These are phyloP conservation scores for Rhinocladiella similis DNA, from an alignment of 2,329 filamentous ascomycete genomes.

Conservation along the genomic window DNA sequence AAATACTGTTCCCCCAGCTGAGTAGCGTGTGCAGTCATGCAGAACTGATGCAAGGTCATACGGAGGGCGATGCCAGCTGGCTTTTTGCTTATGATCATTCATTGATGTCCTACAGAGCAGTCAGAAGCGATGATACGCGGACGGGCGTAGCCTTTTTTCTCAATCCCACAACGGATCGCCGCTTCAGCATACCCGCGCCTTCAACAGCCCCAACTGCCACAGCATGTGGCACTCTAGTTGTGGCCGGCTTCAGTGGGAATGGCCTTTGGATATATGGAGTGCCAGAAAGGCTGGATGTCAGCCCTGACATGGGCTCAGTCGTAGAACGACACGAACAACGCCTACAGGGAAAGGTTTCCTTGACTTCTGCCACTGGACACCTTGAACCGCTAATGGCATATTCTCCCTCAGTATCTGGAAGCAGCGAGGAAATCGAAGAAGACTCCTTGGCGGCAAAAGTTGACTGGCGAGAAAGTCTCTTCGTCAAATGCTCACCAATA, in stretches of 20 bases:
- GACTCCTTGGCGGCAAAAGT: conserved; percentile 38
- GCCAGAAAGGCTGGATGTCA: conserved; percentile 68
- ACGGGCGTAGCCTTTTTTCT: conserved; percentile 80
- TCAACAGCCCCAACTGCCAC: conserved; percentile 69
- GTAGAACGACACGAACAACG: conserved; percentile 29
- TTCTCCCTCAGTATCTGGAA: conserved; percentile 30
- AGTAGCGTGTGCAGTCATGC: conserved; percentile 77
- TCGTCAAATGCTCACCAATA: conserved; percentile 67
- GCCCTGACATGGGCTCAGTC: conserved; percentile 33
- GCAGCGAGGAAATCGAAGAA: conserved; percentile 30
- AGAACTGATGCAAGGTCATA: conserved; percentile 58
- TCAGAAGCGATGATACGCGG: conserved; percentile 71
- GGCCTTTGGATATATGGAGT: conserved; percentile 79
- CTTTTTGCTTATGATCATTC: conserved; percentile 75
- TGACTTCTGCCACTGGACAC: conserved; percentile 29
- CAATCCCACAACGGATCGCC: conserved; percentile 55
- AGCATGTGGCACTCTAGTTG: conserved; percentile 69
- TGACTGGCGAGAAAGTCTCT: conserved; percentile 68
- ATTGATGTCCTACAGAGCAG: conserved; percentile 75
- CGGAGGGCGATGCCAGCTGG: conserved; percentile 67
- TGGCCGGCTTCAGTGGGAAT: conserved; percentile 69
- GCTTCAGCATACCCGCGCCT: conserved; percentile 62
- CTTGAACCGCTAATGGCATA: conserved; percentile 31
- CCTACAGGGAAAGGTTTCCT: conserved; percentile 13
- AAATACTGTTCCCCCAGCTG: conserved; percentile 80